A percentile compares a stretch with the other conserved stretches of the same genome.
phyloP scores from a whole-genome alignment of 2,329 filamentous ascomycete genomes.

The Emmonsia crescens region DNA sequence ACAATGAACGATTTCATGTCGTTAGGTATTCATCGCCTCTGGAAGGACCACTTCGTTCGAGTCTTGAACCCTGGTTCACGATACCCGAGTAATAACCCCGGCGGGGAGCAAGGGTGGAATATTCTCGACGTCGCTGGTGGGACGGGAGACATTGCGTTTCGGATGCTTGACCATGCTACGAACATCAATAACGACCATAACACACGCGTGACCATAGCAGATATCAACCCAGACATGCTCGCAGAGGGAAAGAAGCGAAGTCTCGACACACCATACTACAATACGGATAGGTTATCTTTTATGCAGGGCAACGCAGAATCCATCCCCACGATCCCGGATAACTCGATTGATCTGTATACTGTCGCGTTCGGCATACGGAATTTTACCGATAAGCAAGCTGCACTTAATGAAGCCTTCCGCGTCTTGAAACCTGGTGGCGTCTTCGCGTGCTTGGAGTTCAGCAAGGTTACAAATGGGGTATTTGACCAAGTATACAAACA shows the following conservation, averaged over 20 bases:
- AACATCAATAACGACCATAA: constrained; percentile 67
- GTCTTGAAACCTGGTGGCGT: constrained; percentile 90
- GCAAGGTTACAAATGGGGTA: constrained; percentile 65
- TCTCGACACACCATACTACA: constrained; percentile 48
- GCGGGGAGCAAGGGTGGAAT: constrained; percentile 45
- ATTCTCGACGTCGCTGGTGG: constrained; percentile 96
- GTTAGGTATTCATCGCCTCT: constrained; percentile 87
- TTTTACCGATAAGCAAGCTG: constrained; percentile 82
- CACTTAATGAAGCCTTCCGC: constrained; percentile 70
- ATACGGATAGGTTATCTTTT: constrained; percentile 51
- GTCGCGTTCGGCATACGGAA: constrained; percentile 97
- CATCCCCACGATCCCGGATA: constrained; percentile 52
- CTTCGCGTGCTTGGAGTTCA: constrained; percentile 94
- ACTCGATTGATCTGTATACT: constrained; percentile 86
- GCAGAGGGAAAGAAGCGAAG: constrained; percentile 75
- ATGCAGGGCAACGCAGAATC: constrained; percentile 83
- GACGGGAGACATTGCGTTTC: constrained; percentile 95
- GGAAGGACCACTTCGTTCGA: constrained; percentile 95
- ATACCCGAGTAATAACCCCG: constrained; percentile 24
- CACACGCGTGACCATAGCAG: constrained; percentile 78
- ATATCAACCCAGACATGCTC: constrained; percentile 96
- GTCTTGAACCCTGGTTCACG: constrained; percentile 70
- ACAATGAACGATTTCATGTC: constrained; percentile 99
- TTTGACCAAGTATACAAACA: constrained; percentile 84
- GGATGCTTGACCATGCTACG: constrained; percentile 80